Base-by-base conservation (phyloP, 306 rosid genomes). In the Corylus heterophylla region DNA sequence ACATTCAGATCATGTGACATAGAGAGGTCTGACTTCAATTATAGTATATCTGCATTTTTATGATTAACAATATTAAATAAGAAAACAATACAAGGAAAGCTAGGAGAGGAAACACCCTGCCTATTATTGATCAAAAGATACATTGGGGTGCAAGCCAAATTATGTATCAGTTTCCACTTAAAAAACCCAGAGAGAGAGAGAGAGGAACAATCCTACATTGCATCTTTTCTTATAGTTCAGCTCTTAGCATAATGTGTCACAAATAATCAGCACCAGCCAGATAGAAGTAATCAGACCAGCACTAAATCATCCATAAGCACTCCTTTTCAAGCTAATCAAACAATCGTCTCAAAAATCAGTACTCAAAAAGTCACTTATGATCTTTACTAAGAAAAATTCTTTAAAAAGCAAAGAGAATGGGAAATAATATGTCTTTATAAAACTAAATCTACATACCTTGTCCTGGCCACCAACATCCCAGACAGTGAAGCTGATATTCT, bases 391-490 rank as follows among this genome's bases (percentile, higher is more conserved):
- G 17, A 59, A 3, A 58, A 58, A 8, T 58, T 58, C 64, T 58
- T 58, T 58, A 20, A 6, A 25, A 58, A 58, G 27, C 25, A n/a
- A 58, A 58, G 64, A 58, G 25, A 8, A 58, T 20, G 66, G 35
- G 2, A 59, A 22, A 9, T 59, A 25, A 22, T 22, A 25, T 11
- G 12, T 63, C 69, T 22, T 55, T 45, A 54, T 18, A 69, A 45
- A 79, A 74, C 16, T 20, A 54, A 55, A 50, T 49, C 45, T 42
- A 18, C 50, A 73, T 73, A 93, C 98, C 97, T 91, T 91, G 91
- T 91, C 95, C 78, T 93, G 97, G 78, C 97, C 98, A 55, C 98
- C 98, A n/a, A 93, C 97, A 87, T 93, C 98, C 98, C 98, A 93
- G 67, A 93, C 98, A 56, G 98, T 93, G 81, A 93, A 93, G 91